These are phyloP conservation scores for Chlorella sorokiniana DNA, from an alignment of 139 green algal genomes.

Conservation along the genomic window DNA sequence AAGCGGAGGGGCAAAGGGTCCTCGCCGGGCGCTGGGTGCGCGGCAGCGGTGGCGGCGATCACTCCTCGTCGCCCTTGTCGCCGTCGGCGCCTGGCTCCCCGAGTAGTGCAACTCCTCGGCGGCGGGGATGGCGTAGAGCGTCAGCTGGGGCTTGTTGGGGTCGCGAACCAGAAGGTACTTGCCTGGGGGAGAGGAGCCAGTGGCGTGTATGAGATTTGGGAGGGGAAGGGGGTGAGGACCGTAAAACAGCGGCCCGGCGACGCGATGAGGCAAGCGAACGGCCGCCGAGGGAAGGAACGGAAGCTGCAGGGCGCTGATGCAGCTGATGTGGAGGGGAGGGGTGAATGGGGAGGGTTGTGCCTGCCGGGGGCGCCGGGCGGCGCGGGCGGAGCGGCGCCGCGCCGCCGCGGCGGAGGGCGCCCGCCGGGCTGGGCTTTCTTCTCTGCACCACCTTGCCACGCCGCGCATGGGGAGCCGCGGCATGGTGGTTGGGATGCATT, in stretches of 20 bases:
- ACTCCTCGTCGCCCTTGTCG: background rate
- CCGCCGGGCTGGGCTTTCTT: conserved; percentile 16
- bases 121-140: conserved; percentile 80
- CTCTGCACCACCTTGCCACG: conserved; percentile 40
- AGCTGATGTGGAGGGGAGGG: background rate
- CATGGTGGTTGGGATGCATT: conserved; percentile 41
- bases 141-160: conserved; percentile 93
- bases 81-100: background rate
- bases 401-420: background rate
- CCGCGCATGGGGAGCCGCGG: background rate
- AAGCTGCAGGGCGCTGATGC: background rate
- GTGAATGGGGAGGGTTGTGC: background rate
- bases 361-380: conserved; percentile 9
- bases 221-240: background rate
- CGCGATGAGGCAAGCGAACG: background rate
- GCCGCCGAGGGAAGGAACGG: background rate
- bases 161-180: conserved; percentile 93
- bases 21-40: too few species aligned
- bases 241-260: background rate
- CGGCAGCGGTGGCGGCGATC: background rate
- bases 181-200: conserved; percentile 27
- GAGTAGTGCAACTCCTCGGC: conserved; percentile 28
- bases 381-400: background rate
- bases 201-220: background rate
- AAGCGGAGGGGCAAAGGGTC: too few species aligned